phyloP scores from a whole-genome alignment of 2,329 filamentous ascomycete species.

The Grosmannia huntii region DNA sequence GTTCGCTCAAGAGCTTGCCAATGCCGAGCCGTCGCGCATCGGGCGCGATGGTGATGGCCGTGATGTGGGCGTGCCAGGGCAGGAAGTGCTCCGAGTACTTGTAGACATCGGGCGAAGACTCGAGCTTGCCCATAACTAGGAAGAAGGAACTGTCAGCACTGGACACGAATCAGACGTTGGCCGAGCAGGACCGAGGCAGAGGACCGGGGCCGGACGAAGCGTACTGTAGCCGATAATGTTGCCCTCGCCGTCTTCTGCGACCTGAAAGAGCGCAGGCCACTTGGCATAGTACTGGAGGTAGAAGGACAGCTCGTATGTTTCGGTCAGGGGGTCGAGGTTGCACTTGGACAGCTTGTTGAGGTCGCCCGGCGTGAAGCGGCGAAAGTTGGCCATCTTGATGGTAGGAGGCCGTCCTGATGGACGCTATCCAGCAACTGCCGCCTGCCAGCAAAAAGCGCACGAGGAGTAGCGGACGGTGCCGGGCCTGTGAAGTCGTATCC shows the following conservation, averaged over 20 bases:
- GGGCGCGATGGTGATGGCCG: conserved; percentile 83
- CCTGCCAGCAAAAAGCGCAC: not conserved
- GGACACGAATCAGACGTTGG: not conserved
- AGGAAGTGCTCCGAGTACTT: conserved; percentile 76
- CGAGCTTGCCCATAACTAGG: conserved; percentile 90
- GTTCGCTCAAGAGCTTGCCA: conserved; percentile 68
- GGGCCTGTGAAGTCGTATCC: not conserved
- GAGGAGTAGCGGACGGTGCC: not conserved
- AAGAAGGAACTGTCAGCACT: conserved; percentile 37
- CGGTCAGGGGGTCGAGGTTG: conserved; percentile 93
- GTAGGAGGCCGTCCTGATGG: not conserved
- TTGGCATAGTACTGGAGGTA: conserved; percentile 92
- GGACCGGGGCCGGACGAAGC: conserved; percentile 17
- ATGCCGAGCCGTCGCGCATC: conserved; percentile 76
- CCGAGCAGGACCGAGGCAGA: not conserved
- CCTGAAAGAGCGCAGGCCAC: conserved; percentile 91
- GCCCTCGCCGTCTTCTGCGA: conserved; percentile 75
- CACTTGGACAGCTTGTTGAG: conserved; percentile 84
- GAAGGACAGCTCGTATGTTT: conserved; percentile 92
- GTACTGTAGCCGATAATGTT: conserved; percentile 89
- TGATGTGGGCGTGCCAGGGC: conserved; percentile 99
- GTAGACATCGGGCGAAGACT: conserved; percentile 67
- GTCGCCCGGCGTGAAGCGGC: conserved; percentile 73
- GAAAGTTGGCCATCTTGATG: conserved; percentile 62
- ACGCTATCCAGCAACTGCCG: not conserved